Percentiles rank a stretch among this genome's conserved stretches.
Evolutionary conservation across 169 alveolate species (phyloP).

Genomic region (Plasmodium coatneyi): DNA sequence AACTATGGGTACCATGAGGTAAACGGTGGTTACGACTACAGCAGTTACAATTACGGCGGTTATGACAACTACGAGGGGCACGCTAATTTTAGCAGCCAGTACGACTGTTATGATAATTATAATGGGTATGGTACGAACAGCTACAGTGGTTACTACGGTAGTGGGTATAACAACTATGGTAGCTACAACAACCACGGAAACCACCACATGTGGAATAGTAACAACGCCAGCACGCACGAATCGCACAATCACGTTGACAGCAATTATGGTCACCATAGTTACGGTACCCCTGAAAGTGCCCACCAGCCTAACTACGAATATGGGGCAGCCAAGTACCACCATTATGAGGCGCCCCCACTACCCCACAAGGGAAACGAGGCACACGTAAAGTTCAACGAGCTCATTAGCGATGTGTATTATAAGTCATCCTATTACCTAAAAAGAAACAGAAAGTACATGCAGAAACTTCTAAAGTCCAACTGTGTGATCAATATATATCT

Average conservation of each 20-base stretch:
- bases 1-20: neutral
- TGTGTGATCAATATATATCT: slow-evolving; percentile 42
- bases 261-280: neutral
- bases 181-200: neutral
- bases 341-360: neutral
- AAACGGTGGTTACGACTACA: neutral
- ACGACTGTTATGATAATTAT: neutral
- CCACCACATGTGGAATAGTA: neutral
- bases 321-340: neutral
- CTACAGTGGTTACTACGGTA: neutral
- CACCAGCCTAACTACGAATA: neutral
- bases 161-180: neutral
- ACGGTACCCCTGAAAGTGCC: neutral
- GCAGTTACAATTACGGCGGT: neutral
- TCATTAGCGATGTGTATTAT: slow-evolving; percentile 44
- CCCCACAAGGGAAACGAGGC: neutral
- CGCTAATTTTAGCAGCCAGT: neutral
- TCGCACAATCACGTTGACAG: neutral
- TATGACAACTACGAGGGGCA: neutral
- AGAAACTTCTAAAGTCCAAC: slow-evolving; percentile 24
- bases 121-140: neutral
- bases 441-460: slow-evolving; percentile 59
- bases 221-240: neutral
- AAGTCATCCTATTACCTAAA: slow-evolving; percentile 32
- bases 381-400: slow-evolving; percentile 2